These are phyloP conservation scores for Tolypocladium capitatum DNA, from an alignment of 2,329 filamentous ascomycete genomes.

Conservation along the genomic window DNA sequence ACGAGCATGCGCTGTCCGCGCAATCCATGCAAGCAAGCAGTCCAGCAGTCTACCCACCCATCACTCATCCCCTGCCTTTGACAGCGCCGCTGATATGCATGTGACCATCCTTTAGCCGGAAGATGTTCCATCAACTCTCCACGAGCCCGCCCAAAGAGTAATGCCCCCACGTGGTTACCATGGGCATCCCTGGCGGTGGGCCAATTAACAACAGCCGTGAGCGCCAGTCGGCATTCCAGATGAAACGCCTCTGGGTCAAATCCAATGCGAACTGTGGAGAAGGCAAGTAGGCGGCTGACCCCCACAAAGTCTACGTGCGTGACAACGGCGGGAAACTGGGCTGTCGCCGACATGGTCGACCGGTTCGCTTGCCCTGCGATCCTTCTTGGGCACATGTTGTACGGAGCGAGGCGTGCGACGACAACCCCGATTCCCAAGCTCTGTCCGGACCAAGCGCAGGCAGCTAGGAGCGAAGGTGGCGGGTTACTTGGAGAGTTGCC, in stretches of 20 bases:
- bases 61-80: too few relatives aligned
- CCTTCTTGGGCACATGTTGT: not conserved
- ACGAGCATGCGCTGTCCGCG: too few relatives aligned
- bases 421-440: not conserved
- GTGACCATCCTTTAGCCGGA: too few relatives aligned
- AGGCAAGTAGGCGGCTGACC: not conserved
- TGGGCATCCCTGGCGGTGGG: not conserved
- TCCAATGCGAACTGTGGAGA: not conserved
- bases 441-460: not conserved
- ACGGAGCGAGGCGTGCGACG: not conserved
- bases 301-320: not conserved
- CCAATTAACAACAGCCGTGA: not conserved
- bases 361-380: not conserved
- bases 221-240: not conserved
- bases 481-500: not conserved
- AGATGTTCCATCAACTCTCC: too few relatives aligned
- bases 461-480: not conserved
- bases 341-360: not conserved
- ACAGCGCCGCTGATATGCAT: too few relatives aligned
- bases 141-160: not conserved
- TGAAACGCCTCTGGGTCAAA: not conserved
- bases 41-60: too few relatives aligned
- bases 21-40: too few relatives aligned
- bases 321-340: not conserved
- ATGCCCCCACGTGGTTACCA: not conserved